A percentile compares a stretch with the other conserved stretches of the same genome.
phyloP scores from a whole-genome alignment of 2,329 filamentous ascomycete species.

The Fusarium nodosum region DNA sequence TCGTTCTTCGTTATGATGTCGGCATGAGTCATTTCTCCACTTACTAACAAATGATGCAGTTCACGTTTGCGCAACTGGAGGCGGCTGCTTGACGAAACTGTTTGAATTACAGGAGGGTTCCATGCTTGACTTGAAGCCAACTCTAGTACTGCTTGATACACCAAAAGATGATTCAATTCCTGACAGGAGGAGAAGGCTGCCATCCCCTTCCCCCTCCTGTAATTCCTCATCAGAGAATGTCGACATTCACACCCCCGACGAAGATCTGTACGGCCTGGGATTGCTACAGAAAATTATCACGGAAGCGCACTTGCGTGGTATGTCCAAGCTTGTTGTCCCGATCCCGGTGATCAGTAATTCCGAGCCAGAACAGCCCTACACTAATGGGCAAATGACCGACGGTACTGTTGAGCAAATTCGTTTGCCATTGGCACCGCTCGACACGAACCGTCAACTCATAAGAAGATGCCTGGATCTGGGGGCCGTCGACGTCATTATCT shows the following conservation, averaged over 20 bases:
- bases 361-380: conserved; percentile 46
- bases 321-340: conserved; percentile 69
- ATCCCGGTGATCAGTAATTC: conserved; percentile 66
- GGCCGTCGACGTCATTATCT: conserved; percentile 86
- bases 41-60: conserved; percentile 57
- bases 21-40: conserved; percentile 12
- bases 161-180: conserved; percentile 64
- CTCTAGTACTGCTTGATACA: conserved; percentile 69
- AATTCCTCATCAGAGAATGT: conserved; percentile 52
- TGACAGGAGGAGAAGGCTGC: conserved; percentile 52
- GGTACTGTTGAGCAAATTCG: conserved; percentile 56
- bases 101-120: conserved; percentile 67
- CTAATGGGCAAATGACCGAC: conserved; percentile 55
- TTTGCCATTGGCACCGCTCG: conserved; percentile 47
- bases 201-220: conserved; percentile 63
- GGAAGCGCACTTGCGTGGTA: conserved; percentile 68
- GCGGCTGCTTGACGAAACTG: conserved; percentile 66
- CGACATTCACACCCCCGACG: conserved; percentile 60
- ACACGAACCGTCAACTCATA: conserved; percentile 61
- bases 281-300: conserved; percentile 70
- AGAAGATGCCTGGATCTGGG: conserved; percentile 86
- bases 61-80: conserved; percentile 67
- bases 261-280: conserved; percentile 68
- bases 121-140: conserved; percentile 67
- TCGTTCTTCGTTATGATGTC: conserved; percentile 33